A percentile compares a stretch with the other conserved stretches of the same genome.
Evolutionary conservation across 495 filamentous ascomycete species (phyloP).

Genomic region (Aspergillus cavernicola): DNA sequence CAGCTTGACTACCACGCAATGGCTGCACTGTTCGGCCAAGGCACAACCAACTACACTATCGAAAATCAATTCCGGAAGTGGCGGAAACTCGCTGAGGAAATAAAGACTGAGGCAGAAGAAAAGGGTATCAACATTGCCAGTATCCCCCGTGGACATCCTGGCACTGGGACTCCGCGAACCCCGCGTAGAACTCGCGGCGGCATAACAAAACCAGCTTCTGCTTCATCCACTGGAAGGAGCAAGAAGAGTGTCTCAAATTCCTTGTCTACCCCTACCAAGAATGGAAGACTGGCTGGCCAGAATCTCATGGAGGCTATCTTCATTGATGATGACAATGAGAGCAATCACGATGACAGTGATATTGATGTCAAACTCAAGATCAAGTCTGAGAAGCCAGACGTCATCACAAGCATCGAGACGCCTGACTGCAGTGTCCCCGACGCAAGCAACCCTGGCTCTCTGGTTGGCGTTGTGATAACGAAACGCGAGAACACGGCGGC

Average conservation of each 20-base stretch:
- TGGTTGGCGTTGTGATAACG: neutral
- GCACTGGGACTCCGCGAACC: conserved; percentile 15
- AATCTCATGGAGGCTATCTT: conserved; percentile 18
- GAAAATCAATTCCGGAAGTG: conserved; percentile 20
- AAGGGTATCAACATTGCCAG: conserved; percentile 6
- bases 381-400: neutral
- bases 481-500: too few relatives aligned
- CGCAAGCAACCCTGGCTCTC: neutral
- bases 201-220: conserved; percentile 11
- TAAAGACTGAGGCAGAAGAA: conserved; percentile 8
- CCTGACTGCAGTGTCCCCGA: neutral
- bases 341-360: neutral
- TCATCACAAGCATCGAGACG: neutral
- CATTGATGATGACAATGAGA: conserved; percentile 10
- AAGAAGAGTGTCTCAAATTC: neutral
- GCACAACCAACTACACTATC: conserved; percentile 23
- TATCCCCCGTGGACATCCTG: conserved; percentile 9
- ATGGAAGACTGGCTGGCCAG: neutral
- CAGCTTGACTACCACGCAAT: conserved; percentile 24
- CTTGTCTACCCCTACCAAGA: conserved; percentile 4
- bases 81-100: conserved; percentile 22
- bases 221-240: conserved; percentile 4
- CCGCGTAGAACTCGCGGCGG: conserved; percentile 15
- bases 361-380: conserved; percentile 2
- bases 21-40: conserved; percentile 20